These are phyloP conservation scores for Tricholoma flavovirens DNA, from an alignment of 768 basidiomycete species.

Conservation along the genomic window DNA sequence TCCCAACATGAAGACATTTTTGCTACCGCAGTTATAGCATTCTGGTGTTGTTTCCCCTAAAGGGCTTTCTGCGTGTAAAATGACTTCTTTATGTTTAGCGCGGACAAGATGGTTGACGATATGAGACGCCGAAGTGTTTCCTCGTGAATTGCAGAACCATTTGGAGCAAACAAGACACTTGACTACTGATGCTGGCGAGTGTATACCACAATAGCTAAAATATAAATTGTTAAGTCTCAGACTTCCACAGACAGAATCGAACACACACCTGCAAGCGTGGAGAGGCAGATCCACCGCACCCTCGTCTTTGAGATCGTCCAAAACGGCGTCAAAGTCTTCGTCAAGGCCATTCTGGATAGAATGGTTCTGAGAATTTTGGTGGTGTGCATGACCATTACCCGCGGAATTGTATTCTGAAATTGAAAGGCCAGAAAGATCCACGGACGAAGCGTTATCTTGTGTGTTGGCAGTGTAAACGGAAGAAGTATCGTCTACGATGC, in stretches of 20 bases:
- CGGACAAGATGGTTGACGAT: slow-evolving; percentile 99
- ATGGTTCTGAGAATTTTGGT: slow-evolving; percentile 15
- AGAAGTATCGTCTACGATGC: slow-evolving; percentile 73
- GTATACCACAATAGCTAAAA: slow-evolving; percentile 92
- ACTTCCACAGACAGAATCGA: not conserved
- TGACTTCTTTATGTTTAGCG: slow-evolving; percentile 98
- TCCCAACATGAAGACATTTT: slow-evolving; percentile 99
- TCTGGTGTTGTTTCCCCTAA: slow-evolving; percentile 97
- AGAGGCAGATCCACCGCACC: slow-evolving; percentile 73
- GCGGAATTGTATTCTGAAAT: slow-evolving; percentile 55
- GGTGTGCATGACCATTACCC: slow-evolving; percentile 34
- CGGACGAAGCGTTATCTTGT: slow-evolving; percentile 46
- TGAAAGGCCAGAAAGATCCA: slow-evolving; percentile 65
- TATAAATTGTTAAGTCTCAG: slow-evolving; percentile 7
- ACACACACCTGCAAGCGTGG: slow-evolving; percentile 89
- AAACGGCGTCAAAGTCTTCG: slow-evolving; percentile 85
- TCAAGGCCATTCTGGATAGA: slow-evolving; percentile 39
- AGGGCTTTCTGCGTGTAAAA: slow-evolving; percentile 90
- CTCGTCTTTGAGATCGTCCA: slow-evolving; percentile 88
- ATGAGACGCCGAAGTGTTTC: slow-evolving; percentile 96
- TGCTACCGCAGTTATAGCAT: slow-evolving; percentile 98
- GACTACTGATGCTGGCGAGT: slow-evolving; percentile 95
- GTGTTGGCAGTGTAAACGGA: slow-evolving; percentile 77
- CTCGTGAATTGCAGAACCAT: slow-evolving; percentile 99
- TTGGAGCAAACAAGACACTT: slow-evolving; percentile 89